Evolutionary conservation across 2,329 filamentous ascomycete genomes (phyloP).

Genomic region (Pseudogymnoascus pannorum): DNA sequence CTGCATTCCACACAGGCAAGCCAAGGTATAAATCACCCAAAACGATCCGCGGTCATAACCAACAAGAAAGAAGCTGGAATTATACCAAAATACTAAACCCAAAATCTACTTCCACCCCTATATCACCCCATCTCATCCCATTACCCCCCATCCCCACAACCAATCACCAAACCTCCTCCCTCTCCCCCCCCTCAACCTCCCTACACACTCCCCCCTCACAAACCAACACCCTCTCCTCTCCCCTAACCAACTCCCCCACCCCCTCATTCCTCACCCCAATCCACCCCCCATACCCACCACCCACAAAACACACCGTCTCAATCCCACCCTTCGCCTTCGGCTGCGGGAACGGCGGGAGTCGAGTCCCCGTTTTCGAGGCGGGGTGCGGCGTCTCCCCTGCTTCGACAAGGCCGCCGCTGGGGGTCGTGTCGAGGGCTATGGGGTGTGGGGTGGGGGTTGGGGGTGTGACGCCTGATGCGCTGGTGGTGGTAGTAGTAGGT

Average conservation of each 20-base stretch:
- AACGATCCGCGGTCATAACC: no score
- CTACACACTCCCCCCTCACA: slow-evolving; percentile 40
- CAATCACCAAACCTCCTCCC: slow-evolving; percentile 1
- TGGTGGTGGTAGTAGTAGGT: no score
- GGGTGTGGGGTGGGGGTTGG: not conserved
- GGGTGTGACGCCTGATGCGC: no score
- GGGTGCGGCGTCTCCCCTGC: slow-evolving; percentile 15
- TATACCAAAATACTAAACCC: slow-evolving; percentile 20
- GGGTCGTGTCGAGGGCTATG: not conserved
- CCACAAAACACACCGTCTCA: slow-evolving; percentile 20
- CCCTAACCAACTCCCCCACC: slow-evolving; percentile 27
- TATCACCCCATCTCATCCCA: no score
- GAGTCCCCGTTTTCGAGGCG: not conserved
- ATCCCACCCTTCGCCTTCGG: slow-evolving; percentile 21
- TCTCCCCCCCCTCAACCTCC: slow-evolving; percentile 30
- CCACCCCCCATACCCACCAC: slow-evolving; percentile 33
- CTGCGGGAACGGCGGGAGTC: slow-evolving; percentile 12
- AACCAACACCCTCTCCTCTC: slow-evolving; percentile 36
- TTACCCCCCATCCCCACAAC: not conserved
- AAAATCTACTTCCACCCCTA: not conserved
- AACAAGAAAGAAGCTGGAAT: no score
- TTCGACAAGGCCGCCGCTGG: not conserved
- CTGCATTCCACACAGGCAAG: no score
- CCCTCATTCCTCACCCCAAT: slow-evolving; percentile 42
- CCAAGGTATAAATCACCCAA: no score